Evolutionary conservation across 2,329 filamentous ascomycete species (phyloP), one percentile per base, ranked within the genome.

Genomic region (Fusarium avenaceum): DNA sequence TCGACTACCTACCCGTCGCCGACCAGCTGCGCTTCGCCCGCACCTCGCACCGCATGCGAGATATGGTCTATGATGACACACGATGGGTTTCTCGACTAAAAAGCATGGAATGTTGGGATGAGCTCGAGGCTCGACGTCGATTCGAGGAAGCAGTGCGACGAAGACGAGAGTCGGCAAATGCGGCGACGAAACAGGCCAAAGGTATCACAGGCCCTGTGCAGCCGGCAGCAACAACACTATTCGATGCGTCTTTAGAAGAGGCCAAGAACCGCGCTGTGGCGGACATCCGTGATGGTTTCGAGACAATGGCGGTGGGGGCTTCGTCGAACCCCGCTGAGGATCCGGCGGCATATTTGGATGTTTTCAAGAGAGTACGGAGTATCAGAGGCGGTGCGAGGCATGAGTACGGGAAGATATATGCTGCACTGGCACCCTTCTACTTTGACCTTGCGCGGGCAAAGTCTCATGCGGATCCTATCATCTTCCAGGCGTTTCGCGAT

Each of bases 1-100:
- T 99, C 76, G 93, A 97, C 76, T 94, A 96, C 81, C 88, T 98
- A 39, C 91, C 93, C 39, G 87, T 97, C 28, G 83, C 90, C 63
- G 95, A 97, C 78, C 90, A 97, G 74, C 87, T 98, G 77, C 89
- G 89, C 71, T 95, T 93, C 76, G 95, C 96, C 44, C 90, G 91
- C 67, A 90, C 92, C 24, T 97, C 93, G 60, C 91, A 88, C 76
- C 92, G 93, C 63, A 88, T 98, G 86, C 91, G 92, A 76, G 96
- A 99, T 80, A 99, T 99, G 94, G 94, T 97, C 4, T 99, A 98
- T 80, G 96, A 99, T 78, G 96, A 99, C 79, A 93, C 94, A 49
- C 87, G 95, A 82, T 99, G 96, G 96, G 92, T 98, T 39, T 89
- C 92, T 67, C 87, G 92, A 67, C 80, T 99, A 55, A 92, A 92